Percentiles rank a stretch among this genome's conserved stretches.
Conservation (phyloP, 805 yeast genomes). For the Yamadazyma kitorensis region DNA sequence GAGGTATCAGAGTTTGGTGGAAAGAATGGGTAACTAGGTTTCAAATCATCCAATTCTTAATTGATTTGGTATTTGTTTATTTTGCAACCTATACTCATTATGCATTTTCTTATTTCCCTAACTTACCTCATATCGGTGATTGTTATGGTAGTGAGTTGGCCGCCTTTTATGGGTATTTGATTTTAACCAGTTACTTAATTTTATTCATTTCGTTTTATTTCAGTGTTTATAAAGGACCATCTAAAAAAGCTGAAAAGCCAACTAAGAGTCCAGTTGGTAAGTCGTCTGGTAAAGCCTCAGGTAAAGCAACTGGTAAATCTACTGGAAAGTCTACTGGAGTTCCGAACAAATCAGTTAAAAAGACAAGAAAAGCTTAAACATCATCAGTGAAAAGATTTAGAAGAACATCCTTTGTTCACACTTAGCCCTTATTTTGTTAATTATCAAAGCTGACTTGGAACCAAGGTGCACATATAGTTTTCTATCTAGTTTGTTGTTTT, state of each 20-base stretch:
- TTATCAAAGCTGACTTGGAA: too few relatives aligned
- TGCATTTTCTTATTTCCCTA: slow-evolving; percentile 60
- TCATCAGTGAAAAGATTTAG: too few relatives aligned
- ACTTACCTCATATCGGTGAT: slow-evolving; percentile 70
- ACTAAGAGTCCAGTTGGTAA: neutral
- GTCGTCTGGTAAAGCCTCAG: neutral
- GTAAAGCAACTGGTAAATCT: slow-evolving; percentile 3
- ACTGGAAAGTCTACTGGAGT: slow-evolving; percentile 1
- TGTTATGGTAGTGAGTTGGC: slow-evolving; percentile 94
- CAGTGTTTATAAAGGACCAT: slow-evolving; percentile 56
- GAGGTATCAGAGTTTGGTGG: slow-evolving; percentile 98
- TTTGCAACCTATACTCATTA: slow-evolving; percentile 92
- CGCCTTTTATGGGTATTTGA: slow-evolving; percentile 86
- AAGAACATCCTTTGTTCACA: too few relatives aligned
- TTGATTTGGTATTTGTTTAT: slow-evolving; percentile 88
- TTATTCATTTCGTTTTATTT: slow-evolving; percentile 92
- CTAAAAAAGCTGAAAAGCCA: neutral
- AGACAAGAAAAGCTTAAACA: slow-evolving; percentile 7
- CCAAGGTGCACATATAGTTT: too few relatives aligned
- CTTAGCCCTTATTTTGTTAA: too few relatives aligned
- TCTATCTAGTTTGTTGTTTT: too few relatives aligned
- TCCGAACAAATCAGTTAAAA: slow-evolving; percentile 3
- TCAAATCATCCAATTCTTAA: slow-evolving; percentile 89
- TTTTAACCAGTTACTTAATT: slow-evolving; percentile 83
- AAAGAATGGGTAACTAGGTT: slow-evolving; percentile 97